Conservation (phyloP, 2,329 filamentous ascomycete genomes). For the Stagonosporopsis cucurbitacearum region DNA sequence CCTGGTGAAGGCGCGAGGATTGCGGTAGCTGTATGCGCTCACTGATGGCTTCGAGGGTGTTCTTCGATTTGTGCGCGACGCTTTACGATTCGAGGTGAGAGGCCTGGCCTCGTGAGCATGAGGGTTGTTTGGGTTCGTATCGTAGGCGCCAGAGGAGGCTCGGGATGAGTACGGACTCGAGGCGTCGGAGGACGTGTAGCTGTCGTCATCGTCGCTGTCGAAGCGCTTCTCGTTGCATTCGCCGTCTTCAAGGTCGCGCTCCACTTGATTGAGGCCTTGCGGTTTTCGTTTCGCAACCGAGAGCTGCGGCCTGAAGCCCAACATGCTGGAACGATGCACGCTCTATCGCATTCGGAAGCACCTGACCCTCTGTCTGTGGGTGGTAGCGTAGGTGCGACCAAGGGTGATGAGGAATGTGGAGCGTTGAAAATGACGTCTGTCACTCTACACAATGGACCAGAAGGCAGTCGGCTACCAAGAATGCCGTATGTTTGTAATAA, state of each 20-base stretch:
- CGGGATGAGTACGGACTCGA: slow-evolving; percentile 62
- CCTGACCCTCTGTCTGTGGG: neutral
- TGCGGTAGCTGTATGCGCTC: slow-evolving; percentile 60
- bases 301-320: slow-evolving; percentile 45
- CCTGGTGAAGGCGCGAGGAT: slow-evolving; percentile 76
- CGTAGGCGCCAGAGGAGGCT: slow-evolving; percentile 45
- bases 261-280: slow-evolving; percentile 41
- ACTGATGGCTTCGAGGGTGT: slow-evolving; percentile 36
- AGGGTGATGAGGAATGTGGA: slow-evolving; percentile 5
- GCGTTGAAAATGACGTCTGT: neutral
- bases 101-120: slow-evolving; percentile 23
- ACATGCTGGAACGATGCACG: slow-evolving; percentile 28
- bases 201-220: slow-evolving; percentile 38
- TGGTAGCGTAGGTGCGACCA: neutral
- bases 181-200: slow-evolving; percentile 49
- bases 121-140: slow-evolving; percentile 39
- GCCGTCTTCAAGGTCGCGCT: slow-evolving; percentile 43
- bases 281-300: slow-evolving; percentile 48
- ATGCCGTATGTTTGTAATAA: slow-evolving; percentile 1
- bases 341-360: slow-evolving; percentile 4
- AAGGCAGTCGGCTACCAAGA: neutral
- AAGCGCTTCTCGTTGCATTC: slow-evolving; percentile 51
- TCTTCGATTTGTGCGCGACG: slow-evolving; percentile 23
- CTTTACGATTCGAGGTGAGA: slow-evolving; percentile 23
- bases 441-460: neutral